Evolutionary conservation across 140 eudicot species (phyloP).

Genomic region (Stevia rebaudiana): DNA sequence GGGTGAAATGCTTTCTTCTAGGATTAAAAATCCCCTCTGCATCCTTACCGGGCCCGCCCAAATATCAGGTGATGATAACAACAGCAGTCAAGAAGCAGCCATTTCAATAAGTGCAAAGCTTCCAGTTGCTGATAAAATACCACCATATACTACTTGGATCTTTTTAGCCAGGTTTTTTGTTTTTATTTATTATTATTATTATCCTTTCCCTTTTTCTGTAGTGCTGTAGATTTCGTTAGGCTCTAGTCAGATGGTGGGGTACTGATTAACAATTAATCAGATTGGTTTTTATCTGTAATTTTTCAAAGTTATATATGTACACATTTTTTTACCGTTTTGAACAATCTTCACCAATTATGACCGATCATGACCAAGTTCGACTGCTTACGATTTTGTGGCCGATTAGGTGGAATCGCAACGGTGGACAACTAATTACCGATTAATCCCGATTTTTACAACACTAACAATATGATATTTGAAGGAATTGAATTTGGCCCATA

Average conservation of each 20-base stretch:
- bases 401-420: too few relatives aligned
- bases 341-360: too few relatives aligned
- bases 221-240: background rate
- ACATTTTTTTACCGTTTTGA: too few relatives aligned
- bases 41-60: conserved; percentile 39
- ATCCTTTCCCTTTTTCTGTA: background rate
- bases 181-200: background rate
- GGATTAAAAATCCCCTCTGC: conserved; percentile 53
- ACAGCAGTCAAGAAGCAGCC: conserved; percentile 42
- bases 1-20: conserved; percentile 49
- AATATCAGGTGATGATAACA: conserved; percentile 46
- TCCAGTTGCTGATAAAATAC: conserved; percentile 58
- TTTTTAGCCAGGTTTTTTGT: conserved; percentile 54
- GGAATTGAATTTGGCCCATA: background rate
- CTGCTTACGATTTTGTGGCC: too few relatives aligned
- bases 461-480: background rate
- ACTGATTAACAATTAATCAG: too few relatives aligned
- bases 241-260: too few relatives aligned
- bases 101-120: conserved; percentile 49
- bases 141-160: conserved; percentile 83
- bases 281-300: too few relatives aligned
- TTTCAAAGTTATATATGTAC: too few relatives aligned
- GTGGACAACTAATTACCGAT: too few relatives aligned
- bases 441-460: too few relatives aligned
- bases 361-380: too few relatives aligned